Conservation (phyloP, 2,329 filamentous ascomycete genomes). For the Exophiala calicioides region DNA sequence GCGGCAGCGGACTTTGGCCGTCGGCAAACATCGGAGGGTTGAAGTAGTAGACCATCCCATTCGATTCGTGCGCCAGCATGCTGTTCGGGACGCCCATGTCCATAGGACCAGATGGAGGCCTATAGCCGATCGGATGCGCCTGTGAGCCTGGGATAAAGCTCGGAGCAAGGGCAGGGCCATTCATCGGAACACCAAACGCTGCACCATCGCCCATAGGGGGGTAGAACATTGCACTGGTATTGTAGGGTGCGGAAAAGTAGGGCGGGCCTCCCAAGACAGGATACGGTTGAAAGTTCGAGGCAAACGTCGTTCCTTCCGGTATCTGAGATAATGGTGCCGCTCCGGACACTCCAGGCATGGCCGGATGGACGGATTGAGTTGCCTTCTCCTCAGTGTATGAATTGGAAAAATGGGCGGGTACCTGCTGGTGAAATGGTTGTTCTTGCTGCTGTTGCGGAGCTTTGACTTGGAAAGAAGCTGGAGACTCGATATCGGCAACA, state of each 20-base stretch:
- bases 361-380: slow-evolving; percentile 48
- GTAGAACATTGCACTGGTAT: slow-evolving; percentile 48
- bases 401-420: slow-evolving; percentile 71
- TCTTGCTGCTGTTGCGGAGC: slow-evolving; percentile 68
- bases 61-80: slow-evolving; percentile 79
- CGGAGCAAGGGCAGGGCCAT: slow-evolving; percentile 31
- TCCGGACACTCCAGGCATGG: slow-evolving; percentile 67
- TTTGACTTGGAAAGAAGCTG: slow-evolving; percentile 62
- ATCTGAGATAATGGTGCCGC: slow-evolving; percentile 88
- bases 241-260: slow-evolving; percentile 58
- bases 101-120: slow-evolving; percentile 33
- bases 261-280: slow-evolving; percentile 62
- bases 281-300: slow-evolving; percentile 82
- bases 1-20: slow-evolving; percentile 39
- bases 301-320: slow-evolving; percentile 87
- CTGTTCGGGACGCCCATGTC: slow-evolving; percentile 51
- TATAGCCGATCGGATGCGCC: slow-evolving; percentile 29
- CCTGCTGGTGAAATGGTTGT: slow-evolving; percentile 90
- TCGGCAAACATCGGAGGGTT: slow-evolving; percentile 60
- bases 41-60: slow-evolving; percentile 96
- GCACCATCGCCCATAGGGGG: slow-evolving; percentile 60
- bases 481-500: slow-evolving; percentile 87
- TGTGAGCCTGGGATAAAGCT: slow-evolving; percentile 31
- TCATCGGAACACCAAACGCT: slow-evolving; percentile 38
- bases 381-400: slow-evolving; percentile 42